Evolutionary conservation across 106 monocot genomes (phyloP).

Genomic region (Iris macrosiphon): DNA sequence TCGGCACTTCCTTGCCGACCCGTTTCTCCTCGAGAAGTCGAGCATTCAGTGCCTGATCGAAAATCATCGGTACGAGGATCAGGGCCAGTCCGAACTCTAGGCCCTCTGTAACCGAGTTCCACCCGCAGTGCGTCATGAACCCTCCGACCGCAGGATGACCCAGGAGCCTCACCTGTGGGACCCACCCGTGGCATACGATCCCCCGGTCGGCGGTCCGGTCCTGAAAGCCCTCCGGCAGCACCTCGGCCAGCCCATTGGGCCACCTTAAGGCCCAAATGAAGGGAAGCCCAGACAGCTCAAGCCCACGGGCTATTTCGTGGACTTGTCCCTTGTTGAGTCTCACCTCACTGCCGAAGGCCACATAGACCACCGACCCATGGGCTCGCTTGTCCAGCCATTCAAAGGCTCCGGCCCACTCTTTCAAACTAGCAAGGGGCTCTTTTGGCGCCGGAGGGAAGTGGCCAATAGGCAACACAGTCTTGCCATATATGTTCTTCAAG

Average conservation of each 20-base stretch:
- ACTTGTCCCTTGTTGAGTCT: constrained; percentile 5
- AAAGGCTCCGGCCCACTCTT: neutral
- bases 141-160: constrained; percentile 13
- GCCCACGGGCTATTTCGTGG: constrained; percentile 14
- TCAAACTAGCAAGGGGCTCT: neutral
- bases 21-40: constrained; percentile 5
- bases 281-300: constrained; percentile 5
- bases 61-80: neutral
- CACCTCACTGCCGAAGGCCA: constrained; percentile 16
- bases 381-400: constrained; percentile 18
- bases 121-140: constrained; percentile 23
- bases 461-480: constrained; percentile 6
- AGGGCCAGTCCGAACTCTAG: constrained; percentile 1
- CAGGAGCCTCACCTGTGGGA: constrained; percentile 8
- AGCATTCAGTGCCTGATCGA: constrained; percentile 9
- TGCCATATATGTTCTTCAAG: neutral
- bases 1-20: neutral
- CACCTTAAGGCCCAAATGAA: constrained; percentile 19
- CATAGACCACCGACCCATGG: constrained; percentile 17
- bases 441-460: constrained; percentile 11
- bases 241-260: too few species aligned
- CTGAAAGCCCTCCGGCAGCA: constrained; percentile 2
- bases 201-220: neutral
- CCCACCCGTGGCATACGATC: constrained; percentile 5
- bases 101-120: constrained; percentile 19